phyloP scores from a whole-genome alignment of 441 rosid genomes.

The Arabidopsis hybrid region DNA sequence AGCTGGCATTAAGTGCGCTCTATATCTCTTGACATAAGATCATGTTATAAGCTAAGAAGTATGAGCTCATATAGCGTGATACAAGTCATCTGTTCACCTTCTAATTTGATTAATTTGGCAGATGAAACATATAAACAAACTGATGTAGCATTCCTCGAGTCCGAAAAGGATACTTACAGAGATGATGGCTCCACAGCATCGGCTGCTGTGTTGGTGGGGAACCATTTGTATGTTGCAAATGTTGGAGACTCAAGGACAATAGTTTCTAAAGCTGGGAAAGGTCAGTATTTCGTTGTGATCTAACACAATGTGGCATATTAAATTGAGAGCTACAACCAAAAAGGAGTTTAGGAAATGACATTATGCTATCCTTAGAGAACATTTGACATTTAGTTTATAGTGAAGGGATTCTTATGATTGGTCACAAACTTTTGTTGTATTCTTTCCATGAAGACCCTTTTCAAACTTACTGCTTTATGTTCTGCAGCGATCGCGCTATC shows the following conservation, averaged over 20 bases:
- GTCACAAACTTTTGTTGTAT: slow-evolving; percentile 21
- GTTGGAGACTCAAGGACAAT: slow-evolving; percentile 98
- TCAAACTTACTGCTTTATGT: slow-evolving; percentile 23
- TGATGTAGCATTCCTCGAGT: slow-evolving; percentile 80
- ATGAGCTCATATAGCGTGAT: slow-evolving; percentile 16
- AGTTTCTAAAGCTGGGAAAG: slow-evolving; percentile 90
- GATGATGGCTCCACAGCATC: slow-evolving; percentile 99
- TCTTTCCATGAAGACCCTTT: neutral
- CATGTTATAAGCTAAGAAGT: slow-evolving; percentile 11
- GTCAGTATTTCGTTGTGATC: slow-evolving; percentile 47
- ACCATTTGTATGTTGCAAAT: slow-evolving; percentile 95
- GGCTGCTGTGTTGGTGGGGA: slow-evolving; percentile 87
- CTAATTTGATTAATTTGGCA: slow-evolving; percentile 47
- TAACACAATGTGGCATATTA: slow-evolving; percentile 19
- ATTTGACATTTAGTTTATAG: neutral
- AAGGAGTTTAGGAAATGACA: slow-evolving; percentile 1
- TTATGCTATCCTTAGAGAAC: neutral
- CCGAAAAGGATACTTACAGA: slow-evolving; percentile 84
- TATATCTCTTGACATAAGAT: slow-evolving; percentile 25
- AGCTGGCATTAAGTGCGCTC: slow-evolving; percentile 79
- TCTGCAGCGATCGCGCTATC: slow-evolving; percentile 88
- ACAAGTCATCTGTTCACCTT: slow-evolving; percentile 11
- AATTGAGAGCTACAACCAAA: slow-evolving; percentile 3
- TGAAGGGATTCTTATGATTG: slow-evolving; percentile 4
- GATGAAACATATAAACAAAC: slow-evolving; percentile 94